Evolutionary conservation across 441 rosid species (phyloP).

Genomic region (Rhodomyrtus psidioides): DNA sequence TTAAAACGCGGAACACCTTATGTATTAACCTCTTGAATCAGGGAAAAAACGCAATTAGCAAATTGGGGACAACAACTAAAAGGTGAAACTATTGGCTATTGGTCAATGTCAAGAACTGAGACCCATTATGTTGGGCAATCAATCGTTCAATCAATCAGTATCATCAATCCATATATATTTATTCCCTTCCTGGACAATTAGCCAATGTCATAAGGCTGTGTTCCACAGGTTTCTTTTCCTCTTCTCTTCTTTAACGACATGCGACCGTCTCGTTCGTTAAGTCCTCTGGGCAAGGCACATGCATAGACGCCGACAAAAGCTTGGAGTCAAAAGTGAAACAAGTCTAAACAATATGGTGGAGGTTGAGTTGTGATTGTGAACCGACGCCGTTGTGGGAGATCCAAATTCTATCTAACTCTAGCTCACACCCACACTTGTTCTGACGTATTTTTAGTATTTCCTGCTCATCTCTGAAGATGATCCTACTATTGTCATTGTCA

Average conservation of each 20-base stretch:
- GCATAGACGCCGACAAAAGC: background rate
- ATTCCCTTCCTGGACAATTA: background rate
- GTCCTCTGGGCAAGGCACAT: background rate
- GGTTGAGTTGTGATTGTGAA: background rate
- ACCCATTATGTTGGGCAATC: background rate
- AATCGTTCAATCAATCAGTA: background rate
- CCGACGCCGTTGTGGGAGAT: background rate
- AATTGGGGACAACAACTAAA: background rate
- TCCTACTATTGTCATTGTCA: too few relatives aligned
- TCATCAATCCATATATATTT: background rate
- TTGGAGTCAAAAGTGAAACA: background rate
- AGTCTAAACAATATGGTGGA: background rate
- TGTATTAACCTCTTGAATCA: background rate
- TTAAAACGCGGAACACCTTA: background rate
- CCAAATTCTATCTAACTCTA: background rate
- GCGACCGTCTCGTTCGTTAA: background rate
- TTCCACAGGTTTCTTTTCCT: background rate
- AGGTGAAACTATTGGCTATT: background rate
- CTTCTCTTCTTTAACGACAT: background rate
- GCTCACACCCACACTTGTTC: background rate
- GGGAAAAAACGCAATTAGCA: background rate
- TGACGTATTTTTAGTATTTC: background rate
- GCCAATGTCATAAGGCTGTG: background rate
- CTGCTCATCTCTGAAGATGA: background rate
- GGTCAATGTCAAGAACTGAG: background rate